Base-by-base conservation (phyloP, 441 rosid species). In the Pelargonium myrrhifolium region DNA sequence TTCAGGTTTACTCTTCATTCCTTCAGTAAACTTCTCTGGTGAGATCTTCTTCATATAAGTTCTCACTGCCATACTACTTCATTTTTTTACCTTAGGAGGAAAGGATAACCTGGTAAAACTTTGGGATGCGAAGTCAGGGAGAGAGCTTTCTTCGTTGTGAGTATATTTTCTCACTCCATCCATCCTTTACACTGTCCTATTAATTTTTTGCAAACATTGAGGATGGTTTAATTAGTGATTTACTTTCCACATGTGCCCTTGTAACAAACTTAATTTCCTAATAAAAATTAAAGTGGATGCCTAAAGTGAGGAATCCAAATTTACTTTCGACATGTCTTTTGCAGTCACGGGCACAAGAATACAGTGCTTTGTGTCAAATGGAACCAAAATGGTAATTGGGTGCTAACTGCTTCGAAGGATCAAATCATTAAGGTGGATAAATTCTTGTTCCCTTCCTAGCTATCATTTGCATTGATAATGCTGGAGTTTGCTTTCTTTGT, bases 321-420 rank as follows among this genome's bases (percentile, higher is more conserved):
- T 58, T 22, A 21, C 37, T 70, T 56, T 67, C 69, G 70, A 40
- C 63, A 15, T 70, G 56, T 75, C 60, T 67, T 10, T 74, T 81
- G 84, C 87, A 92, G 98, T 74, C 99, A 94, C 82, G 99, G 97
- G 63, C 99, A 94, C 81, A 94, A 94, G 84, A 94, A 87, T 72
- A 88, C 88, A 9, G 99, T 94, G 70, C 94, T 92, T 72, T 87
- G 93, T 75, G 98, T 92, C 76, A 94, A 89, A 77, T 92, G 97
- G 97, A 94, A 94, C 82, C 93, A 87, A 79, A 94, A 94, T 79
- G 97, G 97, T 74, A 94, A 94, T 69, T 94, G 96, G 97, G 87
- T 94, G 70, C 79, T 94, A 71, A 91, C 99, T 58, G 93, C 96
- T 71, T 81, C 85, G 24, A 91, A 94, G 84, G 97, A 94, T 92